A percentile compares a stretch with the other conserved stretches of the same genome.
Conservation (phyloP, 2,329 filamentous ascomycete species). For the Aureobasidium sp. region DNA sequence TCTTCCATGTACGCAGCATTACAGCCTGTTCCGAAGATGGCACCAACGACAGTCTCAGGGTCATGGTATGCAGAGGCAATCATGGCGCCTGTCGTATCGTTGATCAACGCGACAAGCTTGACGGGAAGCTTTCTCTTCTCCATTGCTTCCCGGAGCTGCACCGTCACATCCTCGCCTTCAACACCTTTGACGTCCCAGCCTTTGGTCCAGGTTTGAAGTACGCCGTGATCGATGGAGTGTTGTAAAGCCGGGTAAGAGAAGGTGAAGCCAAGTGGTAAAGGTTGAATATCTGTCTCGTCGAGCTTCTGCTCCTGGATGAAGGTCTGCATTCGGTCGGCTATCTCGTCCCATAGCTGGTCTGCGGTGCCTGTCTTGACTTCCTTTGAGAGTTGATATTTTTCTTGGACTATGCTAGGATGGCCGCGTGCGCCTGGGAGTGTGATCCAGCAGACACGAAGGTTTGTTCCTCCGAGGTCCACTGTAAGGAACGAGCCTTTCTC, state of each 20-base stretch:
- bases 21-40: slow-evolving; percentile 89
- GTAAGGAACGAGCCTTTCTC: slow-evolving; percentile 85
- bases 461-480: slow-evolving; percentile 94
- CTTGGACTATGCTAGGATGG: slow-evolving; percentile 92
- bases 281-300: slow-evolving; percentile 54
- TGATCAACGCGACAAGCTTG: slow-evolving; percentile 78
- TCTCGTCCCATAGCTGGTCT: slow-evolving; percentile 91
- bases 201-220: slow-evolving; percentile 95
- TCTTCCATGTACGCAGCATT: slow-evolving; percentile 93
- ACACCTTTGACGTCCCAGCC: slow-evolving; percentile 91
- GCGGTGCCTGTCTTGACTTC: slow-evolving; percentile 81
- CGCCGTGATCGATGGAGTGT: slow-evolving; percentile 85
- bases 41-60: slow-evolving; percentile 74
- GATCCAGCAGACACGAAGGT: slow-evolving; percentile 91
- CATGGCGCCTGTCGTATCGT: slow-evolving; percentile 87
- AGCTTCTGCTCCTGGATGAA: slow-evolving; percentile 81
- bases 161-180: slow-evolving; percentile 85
- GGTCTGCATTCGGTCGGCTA: slow-evolving; percentile 85
- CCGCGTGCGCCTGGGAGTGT: slow-evolving; percentile 80
- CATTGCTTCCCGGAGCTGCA: slow-evolving; percentile 76
- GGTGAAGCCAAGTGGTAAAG: slow-evolving; percentile 81
- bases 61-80: slow-evolving; percentile 89
- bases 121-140: slow-evolving; percentile 75
- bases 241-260: slow-evolving; percentile 95
- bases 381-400: slow-evolving; percentile 91